Evolutionary conservation across 2,329 filamentous ascomycete species (phyloP), one percentile per base, ranked within the genome.

Genomic region (Neofusicoccum parvum): DNA sequence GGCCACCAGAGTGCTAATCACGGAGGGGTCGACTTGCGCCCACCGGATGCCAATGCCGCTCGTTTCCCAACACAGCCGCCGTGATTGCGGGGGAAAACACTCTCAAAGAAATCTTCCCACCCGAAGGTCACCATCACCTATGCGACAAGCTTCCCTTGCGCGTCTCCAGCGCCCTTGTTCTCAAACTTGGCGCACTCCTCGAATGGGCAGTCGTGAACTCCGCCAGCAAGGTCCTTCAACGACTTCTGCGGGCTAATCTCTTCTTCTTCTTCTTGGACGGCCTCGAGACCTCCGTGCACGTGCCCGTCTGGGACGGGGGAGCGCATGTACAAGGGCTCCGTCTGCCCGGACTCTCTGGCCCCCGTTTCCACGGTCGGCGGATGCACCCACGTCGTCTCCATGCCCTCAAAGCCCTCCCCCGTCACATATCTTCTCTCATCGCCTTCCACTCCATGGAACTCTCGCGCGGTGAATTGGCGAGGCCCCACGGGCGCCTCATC

Each of bases 361-460:
- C 70, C 74, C 9, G 70, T 70, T 62, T 80, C 78, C 3, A 82
- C 62, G 1, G 73, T 76, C 1, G 82, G 81, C 36, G 80, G 78
- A 68, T 85, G 80, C 1, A 83, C 72, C 72, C 80, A 82, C 5
- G 78, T 82, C 4, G 77, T 78, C 67, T 83, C 79, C 17, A 75
- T 80, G 34, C 76, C 75, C 65, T 76, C 70, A 49, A 78, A 72
- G 3, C 82, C 82, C 39, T 82, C 77, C 1, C 74, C 70, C 1
- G 73, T 76, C 2, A 75, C 74, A 62, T 76, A 79, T 54, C 74
- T 75, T 60, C 74, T 75, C 59, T 75, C 72, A 62, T 82, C 76
- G 7, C 81, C 77, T 32, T 82, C 74, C 17, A 71, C 72, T 20
- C 76, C 76, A n/a, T 72, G 70, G 54, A 79, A 79, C 14, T 68